Percentiles rank a stretch among this genome's conserved stretches.
Evolutionary conservation across 2,329 filamentous ascomycete genomes (phyloP).

Genomic region (Aureobasidium sp.): DNA sequence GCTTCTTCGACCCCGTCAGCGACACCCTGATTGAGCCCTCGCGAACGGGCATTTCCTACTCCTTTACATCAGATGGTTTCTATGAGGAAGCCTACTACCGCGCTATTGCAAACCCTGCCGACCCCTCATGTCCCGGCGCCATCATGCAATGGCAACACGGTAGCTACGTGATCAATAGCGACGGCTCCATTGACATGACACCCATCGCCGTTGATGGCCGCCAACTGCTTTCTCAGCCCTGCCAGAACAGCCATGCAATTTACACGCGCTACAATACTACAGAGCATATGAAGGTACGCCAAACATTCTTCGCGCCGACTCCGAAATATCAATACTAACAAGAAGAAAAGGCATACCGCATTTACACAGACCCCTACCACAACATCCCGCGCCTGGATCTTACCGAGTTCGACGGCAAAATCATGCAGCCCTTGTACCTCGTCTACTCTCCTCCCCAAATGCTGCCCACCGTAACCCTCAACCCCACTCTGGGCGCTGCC

Average conservation of each 20-base stretch:
- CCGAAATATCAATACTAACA: not conserved
- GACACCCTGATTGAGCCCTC: conserved; percentile 60
- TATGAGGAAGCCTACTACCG: conserved; percentile 66
- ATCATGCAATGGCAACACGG: conserved; percentile 71
- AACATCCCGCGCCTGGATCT: conserved; percentile 57
- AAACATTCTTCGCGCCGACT: not conserved
- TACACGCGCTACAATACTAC: conserved; percentile 63
- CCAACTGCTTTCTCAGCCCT: conserved; percentile 60
- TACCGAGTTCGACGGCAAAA: conserved; percentile 55
- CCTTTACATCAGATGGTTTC: conserved; percentile 60
- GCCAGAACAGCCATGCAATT: conserved; percentile 45
- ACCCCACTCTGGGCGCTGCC: conserved; percentile 41
- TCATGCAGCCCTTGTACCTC: conserved; percentile 62
- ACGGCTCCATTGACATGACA: conserved; percentile 52
- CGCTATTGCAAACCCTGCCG: conserved; percentile 50
- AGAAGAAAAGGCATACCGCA: conserved; percentile 34
- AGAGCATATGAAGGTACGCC: conserved; percentile 52
- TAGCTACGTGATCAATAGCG: conserved; percentile 47
- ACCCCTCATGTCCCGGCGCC: conserved; percentile 54
- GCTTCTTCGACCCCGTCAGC: conserved; percentile 61
- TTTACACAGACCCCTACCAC: conserved; percentile 53
- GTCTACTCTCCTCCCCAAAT: conserved; percentile 57
- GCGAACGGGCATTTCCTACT: conserved; percentile 65
- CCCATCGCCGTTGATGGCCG: conserved; percentile 61
- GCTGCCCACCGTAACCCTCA: conserved; percentile 61